These are phyloP conservation scores for Alternaria burnsii DNA, from an alignment of 2,329 filamentous ascomycete genomes.

Conservation along the genomic window DNA sequence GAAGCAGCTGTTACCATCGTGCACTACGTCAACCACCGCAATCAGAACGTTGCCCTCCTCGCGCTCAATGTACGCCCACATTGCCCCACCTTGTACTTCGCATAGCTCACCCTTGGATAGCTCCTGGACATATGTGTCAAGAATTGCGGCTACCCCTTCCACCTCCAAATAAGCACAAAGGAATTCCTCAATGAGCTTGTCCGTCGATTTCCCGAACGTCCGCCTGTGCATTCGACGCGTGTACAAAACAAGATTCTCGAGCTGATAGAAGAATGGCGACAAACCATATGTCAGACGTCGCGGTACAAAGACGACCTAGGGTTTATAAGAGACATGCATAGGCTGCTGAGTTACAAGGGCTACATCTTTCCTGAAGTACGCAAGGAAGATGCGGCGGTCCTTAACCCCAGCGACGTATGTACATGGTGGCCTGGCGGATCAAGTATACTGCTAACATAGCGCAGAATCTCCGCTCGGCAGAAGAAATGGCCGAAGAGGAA, in stretches of 20 bases:
- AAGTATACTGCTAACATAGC: conserved; percentile 26
- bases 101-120: conserved; percentile 51
- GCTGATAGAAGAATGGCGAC: conserved; percentile 96
- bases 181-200: conserved; percentile 99
- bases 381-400: conserved; percentile 90
- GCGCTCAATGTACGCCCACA: conserved; percentile 71
- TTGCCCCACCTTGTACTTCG: conserved; percentile 18
- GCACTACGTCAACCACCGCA: conserved; percentile 94
- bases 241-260: conserved; percentile 94
- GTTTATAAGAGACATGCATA: conserved; percentile 97
- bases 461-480: conserved; percentile 91
- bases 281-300: conserved; percentile 97
- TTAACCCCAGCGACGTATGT: conserved; percentile 95
- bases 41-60: conserved; percentile 91
- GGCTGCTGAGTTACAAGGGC: conserved; percentile 93
- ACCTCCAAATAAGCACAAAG: conserved; percentile 97
- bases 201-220: conserved; percentile 91
- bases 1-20: conserved; percentile 95
- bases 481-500: conserved; percentile 99
- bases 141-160: conserved; percentile 99
- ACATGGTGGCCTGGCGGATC: neutral
- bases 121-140: conserved; percentile 99
- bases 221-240: conserved; percentile 82
- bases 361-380: conserved; percentile 94
- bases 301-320: conserved; percentile 97